Evolutionary conservation across 345 rosid genomes (phyloP).

Genomic region (Eucalyptus polyanthemos): DNA sequence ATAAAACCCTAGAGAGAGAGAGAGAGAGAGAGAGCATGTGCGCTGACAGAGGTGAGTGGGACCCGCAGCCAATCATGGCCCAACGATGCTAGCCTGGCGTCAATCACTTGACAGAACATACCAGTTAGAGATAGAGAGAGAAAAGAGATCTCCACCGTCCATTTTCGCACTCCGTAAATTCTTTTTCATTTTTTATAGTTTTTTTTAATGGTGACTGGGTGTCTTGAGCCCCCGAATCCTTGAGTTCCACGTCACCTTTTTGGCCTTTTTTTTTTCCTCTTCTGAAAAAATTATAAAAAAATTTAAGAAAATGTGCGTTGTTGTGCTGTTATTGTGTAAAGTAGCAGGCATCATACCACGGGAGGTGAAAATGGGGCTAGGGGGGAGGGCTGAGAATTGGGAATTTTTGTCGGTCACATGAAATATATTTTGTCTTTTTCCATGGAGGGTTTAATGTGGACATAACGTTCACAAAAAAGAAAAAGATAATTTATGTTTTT

Average conservation of each 20-base stretch:
- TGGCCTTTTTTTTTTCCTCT: neutral
- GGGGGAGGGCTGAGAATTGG: neutral
- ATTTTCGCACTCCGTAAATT: neutral
- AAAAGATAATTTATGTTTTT: too few species aligned
- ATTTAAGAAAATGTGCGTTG: neutral
- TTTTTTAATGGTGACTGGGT: neutral
- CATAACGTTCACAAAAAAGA: neutral
- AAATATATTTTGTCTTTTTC: neutral
- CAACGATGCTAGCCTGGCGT: conserved; percentile 47
- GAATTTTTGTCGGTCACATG: neutral
- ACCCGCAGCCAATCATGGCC: conserved; percentile 37
- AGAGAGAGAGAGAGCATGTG: conserved; percentile 22
- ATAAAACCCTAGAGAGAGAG: neutral
- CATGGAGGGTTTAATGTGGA: neutral
- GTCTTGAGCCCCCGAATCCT: neutral
- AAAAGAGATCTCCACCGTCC: neutral
- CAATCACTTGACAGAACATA: conserved; percentile 41
- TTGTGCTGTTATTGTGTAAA: neutral
- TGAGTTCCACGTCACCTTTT: neutral
- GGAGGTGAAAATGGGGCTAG: neutral
- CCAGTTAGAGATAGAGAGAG: neutral
- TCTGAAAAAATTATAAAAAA: neutral
- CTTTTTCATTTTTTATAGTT: neutral
- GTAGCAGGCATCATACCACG: neutral
- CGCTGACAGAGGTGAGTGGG: conserved; percentile 45